Evolutionary conservation across 345 rosid genomes (phyloP).

Genomic region (Citrus mangshanensis): DNA sequence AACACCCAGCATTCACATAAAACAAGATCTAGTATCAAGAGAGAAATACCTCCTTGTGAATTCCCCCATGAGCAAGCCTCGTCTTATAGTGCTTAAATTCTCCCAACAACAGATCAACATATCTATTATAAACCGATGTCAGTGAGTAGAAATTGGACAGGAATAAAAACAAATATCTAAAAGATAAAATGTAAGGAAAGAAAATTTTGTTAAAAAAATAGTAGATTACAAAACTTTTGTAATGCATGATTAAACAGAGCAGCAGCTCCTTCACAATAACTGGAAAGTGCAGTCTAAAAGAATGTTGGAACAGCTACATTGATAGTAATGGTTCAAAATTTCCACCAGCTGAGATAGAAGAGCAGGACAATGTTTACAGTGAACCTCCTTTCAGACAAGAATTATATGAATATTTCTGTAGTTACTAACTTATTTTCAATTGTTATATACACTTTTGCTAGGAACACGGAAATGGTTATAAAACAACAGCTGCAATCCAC

Average conservation of each 20-base stretch:
- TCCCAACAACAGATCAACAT: slow-evolving; percentile 92
- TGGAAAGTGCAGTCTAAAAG: background rate
- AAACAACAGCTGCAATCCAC: background rate
- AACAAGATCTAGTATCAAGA: background rate
- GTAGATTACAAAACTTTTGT: background rate
- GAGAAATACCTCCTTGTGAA: slow-evolving; percentile 74
- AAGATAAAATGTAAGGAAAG: background rate
- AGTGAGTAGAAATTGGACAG: background rate
- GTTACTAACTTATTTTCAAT: background rate
- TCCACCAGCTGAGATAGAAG: background rate
- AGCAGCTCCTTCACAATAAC: background rate
- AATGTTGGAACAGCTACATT: background rate
- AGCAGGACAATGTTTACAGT: background rate
- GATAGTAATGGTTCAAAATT: background rate
- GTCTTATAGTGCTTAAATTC: slow-evolving; percentile 94
- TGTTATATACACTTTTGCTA: background rate
- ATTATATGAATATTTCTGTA: background rate
- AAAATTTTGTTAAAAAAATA: background rate
- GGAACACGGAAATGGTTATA: background rate
- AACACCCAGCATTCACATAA: background rate
- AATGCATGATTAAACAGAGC: background rate
- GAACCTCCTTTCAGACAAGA: background rate
- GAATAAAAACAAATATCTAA: slow-evolving; percentile 4
- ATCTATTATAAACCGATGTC: slow-evolving; percentile 43
- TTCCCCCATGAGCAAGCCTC: slow-evolving; percentile 90